Percentiles rank a stretch among this genome's conserved stretches.
phyloP scores from a whole-genome alignment of 2,329 filamentous ascomycete genomes.

The Salinomyces thailandicus region DNA sequence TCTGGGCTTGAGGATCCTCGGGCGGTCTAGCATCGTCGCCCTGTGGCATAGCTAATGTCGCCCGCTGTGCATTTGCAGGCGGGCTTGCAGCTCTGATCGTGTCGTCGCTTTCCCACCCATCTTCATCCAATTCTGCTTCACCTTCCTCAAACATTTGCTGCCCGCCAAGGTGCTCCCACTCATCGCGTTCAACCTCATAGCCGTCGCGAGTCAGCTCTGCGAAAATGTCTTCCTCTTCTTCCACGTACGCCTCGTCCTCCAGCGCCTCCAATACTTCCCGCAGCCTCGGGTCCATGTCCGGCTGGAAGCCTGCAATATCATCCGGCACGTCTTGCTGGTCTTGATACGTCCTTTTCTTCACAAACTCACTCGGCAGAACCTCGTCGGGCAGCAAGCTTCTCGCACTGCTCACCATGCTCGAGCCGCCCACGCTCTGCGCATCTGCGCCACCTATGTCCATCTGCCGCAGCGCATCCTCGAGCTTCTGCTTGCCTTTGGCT shows the following conservation, averaged over 20 bases:
- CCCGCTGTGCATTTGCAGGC: constrained; percentile 12
- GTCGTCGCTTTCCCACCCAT: constrained; percentile 89
- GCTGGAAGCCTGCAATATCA: constrained; percentile 83
- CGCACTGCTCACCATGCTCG: constrained; percentile 29
- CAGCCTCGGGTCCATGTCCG: constrained; percentile 91
- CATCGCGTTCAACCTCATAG: constrained; percentile 63
- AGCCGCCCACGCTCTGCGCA: constrained; percentile 32
- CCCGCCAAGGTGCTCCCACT: constrained; percentile 54
- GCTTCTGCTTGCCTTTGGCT: constrained; percentile 62
- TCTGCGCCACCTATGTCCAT: constrained; percentile 37
- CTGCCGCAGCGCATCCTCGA: constrained; percentile 72
- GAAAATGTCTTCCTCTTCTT: constrained; percentile 75
- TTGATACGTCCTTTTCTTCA: constrained; percentile 70
- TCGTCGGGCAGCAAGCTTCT: constrained; percentile 55
- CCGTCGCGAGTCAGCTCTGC: constrained; percentile 58
- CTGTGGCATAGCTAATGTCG: constrained; percentile 33
- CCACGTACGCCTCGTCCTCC: constrained; percentile 91
- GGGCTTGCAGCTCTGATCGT: constrained; percentile 57
- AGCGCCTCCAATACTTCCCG: constrained; percentile 86
- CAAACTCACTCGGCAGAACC: constrained; percentile 68
- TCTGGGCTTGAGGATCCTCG: constrained; percentile 24
- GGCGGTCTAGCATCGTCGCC: constrained; percentile 36
- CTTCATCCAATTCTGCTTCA: constrained; percentile 47
- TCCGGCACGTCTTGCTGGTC: constrained; percentile 90
- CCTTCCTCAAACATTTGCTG: constrained; percentile 23